Base-by-base conservation (phyloP, 805 yeast species). In the Vanderwaltozyma tropicalis region DNA sequence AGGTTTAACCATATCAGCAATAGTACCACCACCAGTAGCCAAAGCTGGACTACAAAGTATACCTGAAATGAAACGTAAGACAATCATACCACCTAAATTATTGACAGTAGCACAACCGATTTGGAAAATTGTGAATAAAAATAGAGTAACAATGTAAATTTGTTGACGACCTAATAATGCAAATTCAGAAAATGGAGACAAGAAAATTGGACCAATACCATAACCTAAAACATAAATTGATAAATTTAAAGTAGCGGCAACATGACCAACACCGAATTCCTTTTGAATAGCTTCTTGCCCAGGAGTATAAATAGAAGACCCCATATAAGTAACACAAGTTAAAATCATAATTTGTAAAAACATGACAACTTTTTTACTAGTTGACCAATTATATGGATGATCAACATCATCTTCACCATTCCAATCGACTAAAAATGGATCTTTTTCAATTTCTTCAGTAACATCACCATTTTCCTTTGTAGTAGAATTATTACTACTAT, bases 141-240 rank as follows among this genome's bases (percentile, higher is more conserved):
- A 57, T 27, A 74, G 54, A 2, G 80, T 63, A 16, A 57, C 34
- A 25, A 68, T 59, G 43, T 74, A 76, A 29, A 73, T 64, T 22
- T 66, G 59, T 38, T 71, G 71, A 43, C 81, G 64, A 12, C 82
- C 82, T 34, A 72, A 52, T 3, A 55, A 50, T 2, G 76, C 70
- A 34, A 71, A 64, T 50, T 77, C 83, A 12, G 78, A 69, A 42
- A 77, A 45, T 3, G 83, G 82, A 0, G 79, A 69, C 37, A 74
- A 70, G 2, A 74, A 43, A 62, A 76, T 61, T 2, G 80, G 80
- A 1, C 80, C 80, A 15, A 74, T 35, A 37, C 78, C 82, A 48
- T 77, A 76, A 9, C 81, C 83, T 21, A 75, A 46, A 7, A 76
- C 76, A 44, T 70, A 78, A 28, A 74, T 43, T 0, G 78, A 59